Evolutionary conservation across 768 basidiomycete species (phyloP), one percentile per base, ranked within the genome.

Genomic region (Kwoniella heveanensis): DNA sequence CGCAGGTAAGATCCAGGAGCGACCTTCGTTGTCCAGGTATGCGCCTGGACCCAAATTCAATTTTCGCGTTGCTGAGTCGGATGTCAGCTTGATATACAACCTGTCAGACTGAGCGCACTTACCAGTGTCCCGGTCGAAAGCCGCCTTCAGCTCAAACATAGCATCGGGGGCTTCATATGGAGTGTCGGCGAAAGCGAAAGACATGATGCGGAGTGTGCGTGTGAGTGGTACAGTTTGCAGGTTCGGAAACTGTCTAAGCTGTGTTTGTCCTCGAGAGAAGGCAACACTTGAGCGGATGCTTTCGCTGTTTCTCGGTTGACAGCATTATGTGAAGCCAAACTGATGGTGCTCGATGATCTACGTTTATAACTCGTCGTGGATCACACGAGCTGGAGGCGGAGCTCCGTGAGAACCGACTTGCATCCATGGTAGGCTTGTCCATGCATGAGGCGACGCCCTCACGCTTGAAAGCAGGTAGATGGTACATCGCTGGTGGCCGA

Each of bases 21-120:
- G 94, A 56, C 95, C 94, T 59, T 87, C 84, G 71, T 88, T 89
- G 70, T 97, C 92, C 60, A 92, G 85, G 84, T 96, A 97, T 25
- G 92, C 91, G 64, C 94, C 94, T 65, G 95, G 94, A 71, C 55
- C 62, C 22, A 67, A 37, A 24, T 52, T 69, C 49, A 72, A 22
- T 39, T 65, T 65, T 15, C 30, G 29, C 27, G 67, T 57, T 1
- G 44, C 66, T 63, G 30, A 8, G n/a, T 12, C 58, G 54, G 27
- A 27, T 4, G 52, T 39, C 53, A 62, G 26, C 10, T 3, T 2
- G 8, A 7, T 50, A 25, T 12, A 29, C 2, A 5, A 30, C 9
- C 32, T 5, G 7, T 30, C 27, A 22, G 13, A 32, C 6, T 21
- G 21, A 5, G 12, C 13, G n/a, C 9, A n/a, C 53, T 36, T 27